Evolutionary conservation across 495 filamentous ascomycete species (phyloP).

Genomic region (Diplogelasinospora grovesii): DNA sequence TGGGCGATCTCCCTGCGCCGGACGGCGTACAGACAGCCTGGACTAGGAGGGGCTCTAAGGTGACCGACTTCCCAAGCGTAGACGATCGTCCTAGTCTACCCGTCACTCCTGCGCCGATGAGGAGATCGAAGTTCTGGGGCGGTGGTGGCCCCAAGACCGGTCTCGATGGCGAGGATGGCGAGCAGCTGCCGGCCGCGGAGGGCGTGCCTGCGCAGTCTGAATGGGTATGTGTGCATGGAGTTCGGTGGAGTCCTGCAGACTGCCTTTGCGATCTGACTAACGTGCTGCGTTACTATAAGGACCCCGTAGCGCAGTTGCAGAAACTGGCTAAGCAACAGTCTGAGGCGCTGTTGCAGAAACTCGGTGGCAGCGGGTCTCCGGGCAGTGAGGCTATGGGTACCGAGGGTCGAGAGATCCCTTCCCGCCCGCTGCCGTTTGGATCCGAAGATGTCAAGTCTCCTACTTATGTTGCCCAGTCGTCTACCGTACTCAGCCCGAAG

Average conservation of each 20-base stretch:
- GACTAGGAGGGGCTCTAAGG: conserved; percentile 48
- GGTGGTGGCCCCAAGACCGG: conserved; percentile 38
- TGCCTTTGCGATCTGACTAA: conserved; percentile 56
- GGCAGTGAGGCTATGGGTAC: conserved; percentile 16
- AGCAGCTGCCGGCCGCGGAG: conserved; percentile 61
- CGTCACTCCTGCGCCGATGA: conserved; percentile 77
- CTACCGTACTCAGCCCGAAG: conserved; percentile 32
- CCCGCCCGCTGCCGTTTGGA: conserved; percentile 39
- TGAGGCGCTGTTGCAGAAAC: conserved; percentile 44
- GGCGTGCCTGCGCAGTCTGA: conserved; percentile 79
- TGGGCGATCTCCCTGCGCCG: conserved; percentile 9
- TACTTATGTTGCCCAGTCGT: conserved; percentile 37
- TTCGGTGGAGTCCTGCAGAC: conserved; percentile 42
- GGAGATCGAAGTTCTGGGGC: conserved; percentile 33
- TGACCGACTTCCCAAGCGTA: conserved; percentile 84
- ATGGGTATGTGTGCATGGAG: conserved; percentile 73
- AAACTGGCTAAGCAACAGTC: conserved; percentile 59
- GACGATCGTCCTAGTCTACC: conserved; percentile 82
- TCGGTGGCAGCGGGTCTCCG: conserved; percentile 22
- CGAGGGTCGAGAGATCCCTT: conserved; percentile 28
- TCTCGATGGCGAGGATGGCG: conserved; percentile 49
- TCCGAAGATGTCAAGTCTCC: conserved; percentile 41
- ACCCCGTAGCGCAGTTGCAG: conserved; percentile 63
- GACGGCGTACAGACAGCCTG: conserved; percentile 16
- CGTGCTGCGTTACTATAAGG: conserved; percentile 48